A percentile compares a stretch with the other conserved stretches of the same genome.
phyloP scores from a whole-genome alignment of 306 rosid species.

The Dalbergia oliveri region DNA sequence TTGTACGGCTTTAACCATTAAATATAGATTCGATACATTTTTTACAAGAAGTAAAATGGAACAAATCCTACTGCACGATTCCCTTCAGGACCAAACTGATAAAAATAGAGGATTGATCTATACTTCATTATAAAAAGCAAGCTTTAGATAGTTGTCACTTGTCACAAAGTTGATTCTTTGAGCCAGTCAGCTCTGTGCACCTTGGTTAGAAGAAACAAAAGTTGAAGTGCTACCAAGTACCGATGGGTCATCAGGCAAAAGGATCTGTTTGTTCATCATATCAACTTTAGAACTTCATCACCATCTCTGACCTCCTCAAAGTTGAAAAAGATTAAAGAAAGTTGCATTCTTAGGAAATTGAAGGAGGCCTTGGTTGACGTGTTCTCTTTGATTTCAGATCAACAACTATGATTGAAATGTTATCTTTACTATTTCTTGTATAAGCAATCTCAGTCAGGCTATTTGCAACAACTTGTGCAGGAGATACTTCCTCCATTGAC shows the following conservation, averaged over 20 bases:
- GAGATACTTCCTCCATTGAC: slow-evolving; percentile 54
- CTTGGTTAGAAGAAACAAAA: slow-evolving; percentile 50
- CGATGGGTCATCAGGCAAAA: slow-evolving; percentile 8
- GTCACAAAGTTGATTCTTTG: slow-evolving; percentile 39
- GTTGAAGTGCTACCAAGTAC: slow-evolving; percentile 36
- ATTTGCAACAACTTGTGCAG: slow-evolving; percentile 79
- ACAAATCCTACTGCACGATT: not conserved
- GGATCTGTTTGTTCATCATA: not conserved
- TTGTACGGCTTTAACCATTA: not conserved
- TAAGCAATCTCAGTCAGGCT: slow-evolving; percentile 75
- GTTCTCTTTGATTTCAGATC: slow-evolving; percentile 78
- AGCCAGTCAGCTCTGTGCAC: slow-evolving; percentile 54
- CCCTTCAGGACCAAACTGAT: slow-evolving; percentile 43
- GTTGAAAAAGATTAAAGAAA: slow-evolving; percentile 25
- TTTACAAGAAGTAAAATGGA: not conserved
- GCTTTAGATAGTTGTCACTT: slow-evolving; percentile 36
- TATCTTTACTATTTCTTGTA: slow-evolving; percentile 74
- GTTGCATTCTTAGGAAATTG: slow-evolving; percentile 3
- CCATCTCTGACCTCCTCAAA: slow-evolving; percentile 42
- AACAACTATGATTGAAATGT: slow-evolving; percentile 80
- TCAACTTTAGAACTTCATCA: slow-evolving; percentile 37
- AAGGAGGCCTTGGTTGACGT: slow-evolving; percentile 65
- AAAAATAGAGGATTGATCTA: slow-evolving; percentile 52
- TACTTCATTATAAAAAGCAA: slow-evolving; percentile 39
- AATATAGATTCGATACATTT: not conserved